A percentile compares a stretch with the other conserved stretches of the same genome.
These are phyloP conservation scores for Nepenthes mirabilis DNA, from an alignment of 148 eudicot species.

Conservation along the genomic window DNA sequence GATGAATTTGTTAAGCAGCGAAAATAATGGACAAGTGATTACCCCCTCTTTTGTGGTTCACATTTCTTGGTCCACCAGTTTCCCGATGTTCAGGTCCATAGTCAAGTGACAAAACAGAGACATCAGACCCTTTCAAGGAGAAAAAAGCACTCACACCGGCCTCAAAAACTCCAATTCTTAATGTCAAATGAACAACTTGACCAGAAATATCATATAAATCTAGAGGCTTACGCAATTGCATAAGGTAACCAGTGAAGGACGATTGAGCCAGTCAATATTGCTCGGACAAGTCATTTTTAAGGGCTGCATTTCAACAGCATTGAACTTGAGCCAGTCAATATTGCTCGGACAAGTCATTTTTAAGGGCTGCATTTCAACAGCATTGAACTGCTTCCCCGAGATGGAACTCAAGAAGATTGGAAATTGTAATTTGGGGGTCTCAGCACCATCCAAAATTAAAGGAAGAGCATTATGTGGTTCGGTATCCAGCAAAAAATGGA, in stretches of 20 bases:
- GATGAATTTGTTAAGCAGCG: slow-evolving; percentile 41
- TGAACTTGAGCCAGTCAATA: too few relatives aligned
- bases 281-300: slow-evolving; percentile 35
- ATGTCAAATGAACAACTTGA: slow-evolving; percentile 34
- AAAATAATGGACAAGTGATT: slow-evolving; percentile 23
- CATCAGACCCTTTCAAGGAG: slow-evolving; percentile 18
- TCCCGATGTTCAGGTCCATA: slow-evolving; percentile 30
- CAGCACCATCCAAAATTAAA: slow-evolving; percentile 37
- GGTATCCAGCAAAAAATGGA: slow-evolving; percentile 56
- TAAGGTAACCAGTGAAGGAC: slow-evolving; percentile 35
- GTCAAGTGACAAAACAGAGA: slow-evolving; percentile 24
- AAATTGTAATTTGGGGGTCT: slow-evolving; percentile 33
- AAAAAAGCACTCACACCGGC: slow-evolving; percentile 29
- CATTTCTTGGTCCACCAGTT: slow-evolving; percentile 20
- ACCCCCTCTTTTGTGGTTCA: slow-evolving; percentile 34
- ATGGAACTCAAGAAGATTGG: slow-evolving; percentile 27
- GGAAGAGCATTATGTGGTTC: slow-evolving; percentile 39
- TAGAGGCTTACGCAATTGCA: slow-evolving; percentile 40
- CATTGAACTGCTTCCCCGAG: slow-evolving; percentile 39
- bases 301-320: slow-evolving; percentile 37
- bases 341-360: too few relatives aligned
- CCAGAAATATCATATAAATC: slow-evolving; percentile 37
- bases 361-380: too few relatives aligned
- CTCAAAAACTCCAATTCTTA: slow-evolving; percentile 25
- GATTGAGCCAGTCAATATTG: slow-evolving; percentile 37